Evolutionary conservation across 371 early-diverging fungal species (phyloP), one percentile per base, ranked within the genome.

Genomic region (Chytridium lagenaria): DNA sequence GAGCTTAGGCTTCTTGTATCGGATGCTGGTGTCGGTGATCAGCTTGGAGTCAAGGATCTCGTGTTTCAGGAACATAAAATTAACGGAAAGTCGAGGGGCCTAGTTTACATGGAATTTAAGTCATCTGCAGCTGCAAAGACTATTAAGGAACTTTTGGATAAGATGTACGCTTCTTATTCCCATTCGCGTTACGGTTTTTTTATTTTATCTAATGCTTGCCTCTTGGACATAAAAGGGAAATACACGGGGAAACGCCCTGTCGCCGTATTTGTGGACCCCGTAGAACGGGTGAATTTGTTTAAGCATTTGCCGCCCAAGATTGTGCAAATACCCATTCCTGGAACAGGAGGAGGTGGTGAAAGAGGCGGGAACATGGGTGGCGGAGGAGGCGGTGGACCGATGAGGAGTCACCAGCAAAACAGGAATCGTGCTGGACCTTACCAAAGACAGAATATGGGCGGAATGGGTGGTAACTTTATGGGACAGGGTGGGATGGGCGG

Each of bases 31-130:
- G 63, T 83, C n/a, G 75, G 69, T 22, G 65, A 71, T 36, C 71
- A 69, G 22, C 52, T 67, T 10, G 40, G 57, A 12, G 50, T 50
- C 36, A 79, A 77, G 51, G 87, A 88, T 28, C 64, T 88, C 31
- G 82, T 84, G 19, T 90, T 90, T 73, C 81, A 79, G 65, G 90
- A 90, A 67, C 86, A 88, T 70, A 90, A 90, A 78, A 82, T 86
- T 37, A 90, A 90, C 70, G 90, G 90, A 50, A 90, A 90, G 79
- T 89, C 89, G 69, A 74, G 86, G 75, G 90, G 89, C 5, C 77
- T 85, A 40, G 86, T 82, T 7, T 89, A 81, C 72, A 71, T 87
- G 39, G 83, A 85, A 67, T 88, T 89, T 69, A 72, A 70, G 16
- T 76, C 74, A 22, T 55, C 75, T 37, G 84, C 84, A 22, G 76